Base-by-base conservation (phyloP, 192 early-diverging fungal species). In the Backusella parvicylindrica region DNA sequence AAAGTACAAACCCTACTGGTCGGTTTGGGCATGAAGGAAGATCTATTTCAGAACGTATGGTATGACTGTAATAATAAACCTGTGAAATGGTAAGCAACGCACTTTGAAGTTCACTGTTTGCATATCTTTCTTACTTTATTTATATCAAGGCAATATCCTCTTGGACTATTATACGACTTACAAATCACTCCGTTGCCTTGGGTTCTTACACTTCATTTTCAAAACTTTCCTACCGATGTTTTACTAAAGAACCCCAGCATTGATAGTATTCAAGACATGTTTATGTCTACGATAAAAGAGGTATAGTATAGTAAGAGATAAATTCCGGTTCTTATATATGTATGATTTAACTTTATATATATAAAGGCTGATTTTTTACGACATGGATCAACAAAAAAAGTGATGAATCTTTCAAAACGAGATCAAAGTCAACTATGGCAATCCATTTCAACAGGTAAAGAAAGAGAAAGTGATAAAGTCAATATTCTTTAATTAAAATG, bases 271-370 rank as follows among this genome's bases (percentile, higher is more conserved):
- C 88, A 88, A 36, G 92, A 94, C 72, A 92, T 92, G 78, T 94
- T 90, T 76, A 96, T 96, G 94, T 90, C 93, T 12, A 90, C 91
- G 89, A 86, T 94, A 75, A 96, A 96, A 81, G 95, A 96, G 84
- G 90, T 87, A 77, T 30, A 16, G 7, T 2, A 35, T 35, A 35
- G 33, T 43, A 56, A 47, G 32, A 53, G 40, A 2, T n/a, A 15
- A 43, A n/a, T n/a, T n/a, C n/a, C n/a, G n/a, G n/a, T n/a, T n/a
- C n/a, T n/a, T n/a, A n/a, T n/a, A n/a, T n/a, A 9, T 28, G 12
- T 30, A 56, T 72, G 33, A 6, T 35, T 6, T 35, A 35, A 35
- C 33, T 30, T 41, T 7, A 69, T 30, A 63, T 53, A 21, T 11
- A 63, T 11, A 12, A 69, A 93, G 91, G 88, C 93, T 1, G 96